Evolutionary conservation across 441 rosid species (phyloP).

Genomic region (Bocquillonia castaneifolia): DNA sequence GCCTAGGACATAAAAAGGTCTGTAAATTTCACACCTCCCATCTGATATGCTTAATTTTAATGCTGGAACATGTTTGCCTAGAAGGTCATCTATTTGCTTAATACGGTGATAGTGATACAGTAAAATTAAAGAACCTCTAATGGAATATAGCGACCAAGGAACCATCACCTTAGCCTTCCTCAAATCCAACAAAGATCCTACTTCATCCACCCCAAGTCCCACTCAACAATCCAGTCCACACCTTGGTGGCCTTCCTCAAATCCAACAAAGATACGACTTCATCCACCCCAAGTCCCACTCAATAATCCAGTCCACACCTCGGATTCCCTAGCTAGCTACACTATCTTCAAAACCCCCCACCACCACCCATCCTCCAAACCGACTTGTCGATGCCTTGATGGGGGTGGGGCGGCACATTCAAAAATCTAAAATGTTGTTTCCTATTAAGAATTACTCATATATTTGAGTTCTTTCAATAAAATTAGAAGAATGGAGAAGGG

Average conservation of each 20-base stretch:
- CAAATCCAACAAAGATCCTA: background rate
- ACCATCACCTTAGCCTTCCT: background rate
- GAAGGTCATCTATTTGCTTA: background rate
- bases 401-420: background rate
- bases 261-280: too few species aligned
- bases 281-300: too few species aligned
- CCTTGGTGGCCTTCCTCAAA: too few species aligned
- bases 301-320: background rate
- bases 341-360: too few species aligned
- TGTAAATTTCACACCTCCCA: background rate
- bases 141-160: background rate
- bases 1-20: background rate
- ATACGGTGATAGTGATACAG: background rate
- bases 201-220: background rate
- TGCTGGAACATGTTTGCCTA: background rate
- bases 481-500: background rate
- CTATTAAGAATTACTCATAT: background rate
- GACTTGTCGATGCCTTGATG: too few species aligned
- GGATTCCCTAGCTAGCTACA: background rate
- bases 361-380: too few species aligned
- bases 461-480: background rate
- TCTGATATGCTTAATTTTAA: background rate
- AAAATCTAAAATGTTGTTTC: background rate
- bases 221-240: background rate
- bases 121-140: background rate